Base-by-base conservation (phyloP, 2,329 filamentous ascomycete genomes). In the Fusarium sp. region DNA sequence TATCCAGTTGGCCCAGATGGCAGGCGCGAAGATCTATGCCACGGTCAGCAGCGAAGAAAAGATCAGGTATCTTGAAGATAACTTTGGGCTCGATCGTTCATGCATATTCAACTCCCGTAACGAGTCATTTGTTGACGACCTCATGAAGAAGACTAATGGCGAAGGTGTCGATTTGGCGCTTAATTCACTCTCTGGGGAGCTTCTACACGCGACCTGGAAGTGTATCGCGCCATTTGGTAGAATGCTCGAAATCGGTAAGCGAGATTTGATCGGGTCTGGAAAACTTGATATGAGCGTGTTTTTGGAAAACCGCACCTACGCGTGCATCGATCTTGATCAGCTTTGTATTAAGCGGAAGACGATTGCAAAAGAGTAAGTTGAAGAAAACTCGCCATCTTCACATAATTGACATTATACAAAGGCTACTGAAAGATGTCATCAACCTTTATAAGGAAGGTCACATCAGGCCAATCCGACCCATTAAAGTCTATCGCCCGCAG, bases 81-180 rank as follows among this genome's bases (percentile, higher is more conserved):
- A 32, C 10, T 55, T 55, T 24, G 29, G 29, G 1, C n/a, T 59
- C 2, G 48, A 55, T 6, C 29, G 56, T 1, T 29, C 27, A 8
- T 37, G 40, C n/a, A 59, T 59, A 7, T 59, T 59, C 6, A 59
- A 59, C n/a, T 59, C 56, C 12, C 48, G 56, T 8, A 52, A 59
- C 2, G 56, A 55, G 7, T 55, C 48, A 3, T 59, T 59, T 8
- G 40, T 59, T 0, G 9, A 55, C 4, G 6, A 30, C 3, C 3
- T 59, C 3, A 55, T 59, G 56, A 6, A 7, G 1, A 29, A 59
- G n/a, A 59, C 56, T 4, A n/a, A 22, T 3, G 56, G 48, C 2
- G 18, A 45, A n/a, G 56, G 56, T 3, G 56, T 59, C 8, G 56
- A 59, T 12, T 37, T 59, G 11, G 48, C 48, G n/a, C 56, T 59